Base-by-base conservation (phyloP, 371 early-diverging fungal genomes). In the Polyrhizophydium stewartii region DNA sequence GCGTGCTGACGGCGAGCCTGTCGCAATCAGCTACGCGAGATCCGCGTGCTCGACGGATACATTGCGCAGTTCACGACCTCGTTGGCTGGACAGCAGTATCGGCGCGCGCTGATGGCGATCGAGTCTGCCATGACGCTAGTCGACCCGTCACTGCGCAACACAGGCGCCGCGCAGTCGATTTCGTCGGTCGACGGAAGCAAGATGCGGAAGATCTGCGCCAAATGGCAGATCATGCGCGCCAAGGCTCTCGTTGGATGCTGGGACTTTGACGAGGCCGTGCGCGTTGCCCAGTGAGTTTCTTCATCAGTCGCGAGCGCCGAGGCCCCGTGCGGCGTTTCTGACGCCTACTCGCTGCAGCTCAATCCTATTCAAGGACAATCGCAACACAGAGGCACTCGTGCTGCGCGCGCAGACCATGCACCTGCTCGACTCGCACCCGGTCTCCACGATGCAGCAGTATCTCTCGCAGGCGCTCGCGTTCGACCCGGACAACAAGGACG, bases 401-500 rank as follows among this genome's bases (percentile, higher is more conserved):
- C 66, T 90, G 37, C 73, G 89, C 47, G 92, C 91, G 1, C 79
- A 80, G 55, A 82, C 89, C 10, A 80, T 89, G 43, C 91, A 89
- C 65, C 71, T 86, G 45, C 89, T 88, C 63, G 90, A 77, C 46
- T 60, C 73, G 16, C 70, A 76, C 53, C 63, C 73, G 5, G 45
- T 69, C 21, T 38, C 64, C 10, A 59, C 64, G 46, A 64, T 76
- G 12, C 55, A 62, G 16, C 62, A 67, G 53, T 51, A 69, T 27
- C 59, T 75, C 21, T n/a, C 35, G n/a, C 71, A 78, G 40, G 89
- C 91, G 7, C 74, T 92, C 40, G 77, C 86, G 1, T 89, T 82
- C 65, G 92, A 92, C 60, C 93, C 92, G 13, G 92, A 92, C 69
- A 85, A 88, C 62, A 58, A 71, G 45, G 80, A 83, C 53, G 92